Conservation (phyloP, 345 rosid genomes). For the Erysimum cheiranthoides region DNA sequence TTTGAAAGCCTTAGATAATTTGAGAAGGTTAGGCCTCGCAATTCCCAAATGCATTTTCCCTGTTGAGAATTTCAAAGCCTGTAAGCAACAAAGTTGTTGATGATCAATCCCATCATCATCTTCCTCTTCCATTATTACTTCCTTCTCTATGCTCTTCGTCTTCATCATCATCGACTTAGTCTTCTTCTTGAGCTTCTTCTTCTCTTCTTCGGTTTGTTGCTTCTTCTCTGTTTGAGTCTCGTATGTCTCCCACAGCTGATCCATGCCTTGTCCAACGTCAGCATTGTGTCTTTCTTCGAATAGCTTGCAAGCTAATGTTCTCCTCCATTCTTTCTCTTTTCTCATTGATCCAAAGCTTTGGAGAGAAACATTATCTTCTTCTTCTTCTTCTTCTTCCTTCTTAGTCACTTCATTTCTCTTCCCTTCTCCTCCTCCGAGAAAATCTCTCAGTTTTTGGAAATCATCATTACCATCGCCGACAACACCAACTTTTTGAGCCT, state of each 20-base stretch:
- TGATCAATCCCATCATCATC: constrained; percentile 64
- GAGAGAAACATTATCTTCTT: constrained; percentile 38
- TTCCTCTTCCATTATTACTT: constrained; percentile 45
- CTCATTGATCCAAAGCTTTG: constrained; percentile 85
- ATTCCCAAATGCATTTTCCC: constrained; percentile 92
- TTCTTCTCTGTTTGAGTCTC: constrained; percentile 57
- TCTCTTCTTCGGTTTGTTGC: constrained; percentile 12
- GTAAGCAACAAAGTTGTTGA: constrained; percentile 81
- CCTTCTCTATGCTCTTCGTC: constrained; percentile 29
- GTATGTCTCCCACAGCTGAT: constrained; percentile 88
- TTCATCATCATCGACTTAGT: constrained; percentile 43
- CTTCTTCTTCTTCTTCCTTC: too few species aligned
- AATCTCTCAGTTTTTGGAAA: constrained; percentile 37
- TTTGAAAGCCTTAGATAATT: constrained; percentile 73
- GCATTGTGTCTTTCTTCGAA: constrained; percentile 82
- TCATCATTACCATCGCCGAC: constrained; percentile 40
- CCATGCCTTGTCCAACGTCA: constrained; percentile 74
- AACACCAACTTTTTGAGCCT: constrained; percentile 44
- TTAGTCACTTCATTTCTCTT: constrained; percentile 31
- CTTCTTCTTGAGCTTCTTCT: constrained; percentile 47
- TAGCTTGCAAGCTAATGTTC: constrained; percentile 93
- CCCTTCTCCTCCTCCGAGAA: constrained; percentile 37
- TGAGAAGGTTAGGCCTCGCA: constrained; percentile 79
- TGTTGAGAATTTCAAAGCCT: constrained; percentile 85
- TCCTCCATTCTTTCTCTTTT: constrained; percentile 89